phyloP scores from a whole-genome alignment of 2,329 filamentous ascomycete genomes.

The Byssochlamys sp. region DNA sequence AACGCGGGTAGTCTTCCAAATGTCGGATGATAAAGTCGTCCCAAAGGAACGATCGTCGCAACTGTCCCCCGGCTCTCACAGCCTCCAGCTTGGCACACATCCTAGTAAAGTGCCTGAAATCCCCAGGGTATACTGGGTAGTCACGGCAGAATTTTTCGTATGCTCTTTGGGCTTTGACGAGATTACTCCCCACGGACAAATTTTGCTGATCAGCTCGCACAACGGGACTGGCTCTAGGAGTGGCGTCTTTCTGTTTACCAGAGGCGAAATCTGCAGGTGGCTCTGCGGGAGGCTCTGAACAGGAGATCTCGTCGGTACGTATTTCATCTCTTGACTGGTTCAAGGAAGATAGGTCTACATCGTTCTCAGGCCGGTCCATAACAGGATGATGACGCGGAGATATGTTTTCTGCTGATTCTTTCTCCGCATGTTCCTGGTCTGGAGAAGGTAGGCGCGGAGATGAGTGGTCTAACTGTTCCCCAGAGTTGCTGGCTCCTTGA shows the following conservation, averaged over 20 bases:
- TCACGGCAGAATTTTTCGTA: constrained; percentile 29
- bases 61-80: constrained; percentile 19
- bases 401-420: not conserved
- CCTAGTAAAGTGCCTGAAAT: constrained; percentile 28
- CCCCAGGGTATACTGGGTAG: constrained; percentile 32
- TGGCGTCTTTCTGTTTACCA: not conserved
- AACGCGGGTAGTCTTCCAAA: constrained; percentile 26
- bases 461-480: too few relatives aligned
- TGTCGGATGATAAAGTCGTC: constrained; percentile 39
- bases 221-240: constrained; percentile 3
- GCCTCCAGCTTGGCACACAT: constrained; percentile 28
- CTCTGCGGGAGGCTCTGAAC: not conserved
- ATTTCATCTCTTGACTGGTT: not conserved
- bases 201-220: constrained; percentile 14
- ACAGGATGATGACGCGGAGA: not conserved
- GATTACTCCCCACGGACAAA: constrained; percentile 10
- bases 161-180: constrained; percentile 15
- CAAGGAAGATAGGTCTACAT: not conserved
- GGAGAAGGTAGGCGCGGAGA: too few relatives aligned
- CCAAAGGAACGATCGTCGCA: constrained; percentile 32
- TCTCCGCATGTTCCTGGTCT: too few relatives aligned
- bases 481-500: not conserved
- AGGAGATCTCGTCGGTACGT: not conserved
- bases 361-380: not conserved
- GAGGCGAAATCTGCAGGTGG: not conserved